Base-by-base conservation (phyloP, 2,329 filamentous ascomycete species). In the Neoascochyta sp. region DNA sequence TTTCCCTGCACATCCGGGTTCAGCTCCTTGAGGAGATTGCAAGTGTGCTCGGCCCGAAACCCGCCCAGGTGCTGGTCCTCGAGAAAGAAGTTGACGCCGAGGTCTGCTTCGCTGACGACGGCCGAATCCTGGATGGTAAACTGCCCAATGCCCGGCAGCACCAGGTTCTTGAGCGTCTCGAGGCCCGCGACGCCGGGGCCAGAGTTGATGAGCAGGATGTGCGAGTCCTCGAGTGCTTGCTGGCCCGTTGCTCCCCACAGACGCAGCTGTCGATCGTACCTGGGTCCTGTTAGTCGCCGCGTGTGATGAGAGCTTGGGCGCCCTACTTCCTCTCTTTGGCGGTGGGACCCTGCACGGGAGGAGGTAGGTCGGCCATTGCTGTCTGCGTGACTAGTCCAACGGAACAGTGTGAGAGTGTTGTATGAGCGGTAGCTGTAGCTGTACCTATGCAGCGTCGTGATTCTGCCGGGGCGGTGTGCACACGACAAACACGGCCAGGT, bases 1-100 rank as follows among this genome's bases (percentile, higher is more conserved):
- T 81, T 73, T 5, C 89, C 90, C 36, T 84, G 66, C 2, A 95
- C 92, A 54, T 96, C 92, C 3, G 89, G 88, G 55, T 98, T 98
- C 39, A 98, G 71, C 63, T 98, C 93, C 40, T 80, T 72, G 23
- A 98, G 71, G 32, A 90, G 71, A 40, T 81, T 80, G 35, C 82
- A 81, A 32, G 83, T 85, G 56, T 84, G 81, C 58, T 87, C 76
- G 2, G 90, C 86, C 46, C 92, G 80, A 15, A 80, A 80, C 52
- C 80, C 81, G 30, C 88, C 89, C 20, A 94, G 60, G 43, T 80
- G 83, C 27, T 73, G 69, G 49, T 92, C 80, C 39, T 95, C 86
- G 0, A 98, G 71, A 54, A 98, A 98, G 73, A 98, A 98, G 66
- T 98, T 98, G 41, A 95, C 83, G 4, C 93, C 92, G 22, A 98